These are phyloP conservation scores for Fragilaria crotonensis DNA, from an alignment of 108 stramenopile species.

Conservation along the genomic window DNA sequence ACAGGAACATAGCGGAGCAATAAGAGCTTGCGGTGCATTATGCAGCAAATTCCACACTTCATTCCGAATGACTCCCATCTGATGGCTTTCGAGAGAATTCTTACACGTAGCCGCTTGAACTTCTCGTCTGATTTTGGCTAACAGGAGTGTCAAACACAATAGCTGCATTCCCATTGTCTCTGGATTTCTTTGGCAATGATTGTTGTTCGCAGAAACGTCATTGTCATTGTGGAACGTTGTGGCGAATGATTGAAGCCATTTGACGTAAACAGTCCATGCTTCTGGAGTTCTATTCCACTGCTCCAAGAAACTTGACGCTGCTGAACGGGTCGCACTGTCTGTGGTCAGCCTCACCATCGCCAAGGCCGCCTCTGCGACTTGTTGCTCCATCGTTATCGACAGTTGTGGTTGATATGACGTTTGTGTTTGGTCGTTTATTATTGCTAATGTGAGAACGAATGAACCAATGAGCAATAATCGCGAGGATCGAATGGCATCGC, in stretches of 20 bases:
- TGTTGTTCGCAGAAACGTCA: not conserved
- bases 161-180: conserved; percentile 22
- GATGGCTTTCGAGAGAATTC: not conserved
- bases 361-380: conserved; percentile 37
- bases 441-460: no score
- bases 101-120: not conserved
- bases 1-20: conserved; percentile 20
- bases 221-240: not conserved
- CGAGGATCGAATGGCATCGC: no score
- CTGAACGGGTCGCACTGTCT: conserved; percentile 20
- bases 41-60: conserved; percentile 12
- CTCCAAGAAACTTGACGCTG: conserved; percentile 38
- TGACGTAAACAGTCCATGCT: conserved; percentile 28
- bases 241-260: conserved; percentile 15
- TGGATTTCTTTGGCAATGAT: no score
- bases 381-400: conserved; percentile 10
- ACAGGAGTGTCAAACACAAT: conserved; percentile 29
- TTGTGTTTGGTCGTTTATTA: no score
- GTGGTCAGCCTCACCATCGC: conserved; percentile 26
- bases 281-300: conserved; percentile 29
- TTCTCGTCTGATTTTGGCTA: conserved; percentile 18
- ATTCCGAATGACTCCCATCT: not conserved
- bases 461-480: no score
- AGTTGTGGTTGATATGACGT: not conserved
- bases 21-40: not conserved